Evolutionary conservation across 2,329 filamentous ascomycete species (phyloP).

Genomic region (Talaromyces sp.): DNA sequence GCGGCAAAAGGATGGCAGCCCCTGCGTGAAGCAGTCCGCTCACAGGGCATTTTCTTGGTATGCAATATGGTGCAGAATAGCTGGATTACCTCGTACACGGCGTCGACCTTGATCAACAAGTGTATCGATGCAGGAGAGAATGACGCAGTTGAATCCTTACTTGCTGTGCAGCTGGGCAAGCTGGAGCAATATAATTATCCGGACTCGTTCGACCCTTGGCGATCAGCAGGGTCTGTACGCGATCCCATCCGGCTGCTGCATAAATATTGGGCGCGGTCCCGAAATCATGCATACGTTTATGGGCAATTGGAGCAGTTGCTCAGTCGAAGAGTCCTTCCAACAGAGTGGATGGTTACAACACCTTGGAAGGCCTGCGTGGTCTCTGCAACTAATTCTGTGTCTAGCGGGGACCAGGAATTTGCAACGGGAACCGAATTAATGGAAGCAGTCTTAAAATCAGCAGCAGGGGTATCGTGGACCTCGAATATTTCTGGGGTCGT

Average conservation of each 20-base stretch:
- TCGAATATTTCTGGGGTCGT: neutral
- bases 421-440: constrained; percentile 26
- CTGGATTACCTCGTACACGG: constrained; percentile 29
- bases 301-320: constrained; percentile 31
- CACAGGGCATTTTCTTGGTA: constrained; percentile 34
- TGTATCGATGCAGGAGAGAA: constrained; percentile 25
- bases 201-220: constrained; percentile 19
- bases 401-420: constrained; percentile 27
- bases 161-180: constrained; percentile 26
- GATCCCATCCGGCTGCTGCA: constrained; percentile 27
- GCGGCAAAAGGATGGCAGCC: constrained; percentile 33
- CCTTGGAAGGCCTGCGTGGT: constrained; percentile 32
- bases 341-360: constrained; percentile 37
- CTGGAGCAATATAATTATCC: constrained; percentile 25
- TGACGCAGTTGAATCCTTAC: constrained; percentile 31
- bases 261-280: constrained; percentile 20
- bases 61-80: constrained; percentile 29
- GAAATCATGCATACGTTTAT: constrained; percentile 25
- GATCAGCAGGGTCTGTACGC: constrained; percentile 14
- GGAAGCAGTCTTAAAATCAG: constrained; percentile 27
- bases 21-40: constrained; percentile 35
- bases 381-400: constrained; percentile 31
- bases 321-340: constrained; percentile 24
- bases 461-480: constrained; percentile 5
- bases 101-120: constrained; percentile 27